Evolutionary conservation across 2,329 filamentous ascomycete species (phyloP).

Genomic region (Nigrospora osmanthi): DNA sequence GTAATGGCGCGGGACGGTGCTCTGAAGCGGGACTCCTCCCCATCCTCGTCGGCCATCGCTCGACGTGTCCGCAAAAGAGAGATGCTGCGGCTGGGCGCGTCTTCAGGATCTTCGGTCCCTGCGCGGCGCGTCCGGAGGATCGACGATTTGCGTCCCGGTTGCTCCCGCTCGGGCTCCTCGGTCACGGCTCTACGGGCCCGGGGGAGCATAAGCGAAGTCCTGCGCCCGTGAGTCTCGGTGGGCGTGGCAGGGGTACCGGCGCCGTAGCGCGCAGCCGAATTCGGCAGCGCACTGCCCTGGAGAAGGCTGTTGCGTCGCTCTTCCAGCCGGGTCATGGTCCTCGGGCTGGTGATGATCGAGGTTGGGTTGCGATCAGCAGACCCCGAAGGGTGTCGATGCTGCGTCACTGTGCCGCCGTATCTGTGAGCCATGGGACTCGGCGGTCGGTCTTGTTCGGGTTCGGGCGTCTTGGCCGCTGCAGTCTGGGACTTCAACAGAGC

Average conservation of each 20-base stretch:
- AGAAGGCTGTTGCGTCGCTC: conserved; percentile 43
- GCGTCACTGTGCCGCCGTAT: not conserved
- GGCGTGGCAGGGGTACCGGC: conserved; percentile 29
- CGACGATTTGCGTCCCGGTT: conserved; percentile 35
- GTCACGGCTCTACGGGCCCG: conserved; percentile 38
- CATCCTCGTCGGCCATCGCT: conserved; percentile 33
- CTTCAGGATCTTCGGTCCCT: conserved; percentile 39
- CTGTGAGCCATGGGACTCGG: not conserved
- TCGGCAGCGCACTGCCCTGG: conserved; percentile 33
- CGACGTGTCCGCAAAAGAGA: conserved; percentile 24
- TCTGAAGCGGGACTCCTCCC: conserved; percentile 38
- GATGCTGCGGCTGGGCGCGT: conserved; percentile 29
- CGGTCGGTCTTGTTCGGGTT: conserved; percentile 15
- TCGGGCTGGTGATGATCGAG: conserved; percentile 33
- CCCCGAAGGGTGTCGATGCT: conserved; percentile 21
- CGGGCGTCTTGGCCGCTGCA: conserved; percentile 10
- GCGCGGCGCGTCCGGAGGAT: conserved; percentile 36
- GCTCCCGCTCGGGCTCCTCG: conserved; percentile 39
- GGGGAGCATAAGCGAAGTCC: conserved; percentile 43
- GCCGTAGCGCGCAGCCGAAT: conserved; percentile 30
- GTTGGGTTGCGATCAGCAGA: conserved; percentile 29
- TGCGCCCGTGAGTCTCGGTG: conserved; percentile 33
- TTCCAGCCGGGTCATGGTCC: conserved; percentile 42
- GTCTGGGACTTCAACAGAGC: conserved; percentile 26
- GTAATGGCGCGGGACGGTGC: conserved; percentile 51